Evolutionary conservation across 2,329 filamentous ascomycete genomes (phyloP).

Genomic region (Fusarium veterinarium): DNA sequence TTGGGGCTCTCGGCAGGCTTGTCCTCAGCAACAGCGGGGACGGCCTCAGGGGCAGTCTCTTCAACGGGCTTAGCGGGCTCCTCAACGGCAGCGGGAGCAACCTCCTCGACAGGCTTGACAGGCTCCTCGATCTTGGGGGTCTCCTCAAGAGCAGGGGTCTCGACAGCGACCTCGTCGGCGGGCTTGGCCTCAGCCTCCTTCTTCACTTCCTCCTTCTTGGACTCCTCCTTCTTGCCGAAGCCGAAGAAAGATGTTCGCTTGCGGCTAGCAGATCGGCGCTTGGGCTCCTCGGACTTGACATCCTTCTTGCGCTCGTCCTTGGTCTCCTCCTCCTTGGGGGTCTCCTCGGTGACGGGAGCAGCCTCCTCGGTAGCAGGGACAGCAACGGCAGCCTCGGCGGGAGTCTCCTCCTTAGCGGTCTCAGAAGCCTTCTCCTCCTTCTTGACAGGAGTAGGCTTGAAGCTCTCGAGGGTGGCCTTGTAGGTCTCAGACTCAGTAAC

Average conservation of each 20-base stretch:
- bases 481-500: slow-evolving; percentile 85
- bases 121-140: slow-evolving; percentile 66
- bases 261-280: slow-evolving; percentile 72
- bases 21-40: slow-evolving; percentile 46
- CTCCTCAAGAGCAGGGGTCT: slow-evolving; percentile 52
- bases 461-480: slow-evolving; percentile 84
- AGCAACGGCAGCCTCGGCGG: slow-evolving; percentile 42
- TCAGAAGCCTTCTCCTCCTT: slow-evolving; percentile 58
- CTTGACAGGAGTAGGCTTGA: slow-evolving; percentile 62
- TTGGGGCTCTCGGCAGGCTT: slow-evolving; percentile 56
- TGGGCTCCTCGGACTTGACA: slow-evolving; percentile 67
- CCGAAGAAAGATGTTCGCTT: slow-evolving; percentile 75
- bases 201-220: slow-evolving; percentile 58
- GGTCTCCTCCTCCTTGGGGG: slow-evolving; percentile 50
- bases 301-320: slow-evolving; percentile 56
- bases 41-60: slow-evolving; percentile 51
- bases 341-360: slow-evolving; percentile 47
- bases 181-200: slow-evolving; percentile 59
- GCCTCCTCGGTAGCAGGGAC: slow-evolving; percentile 44
- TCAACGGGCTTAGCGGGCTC: slow-evolving; percentile 48
- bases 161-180: slow-evolving; percentile 47
- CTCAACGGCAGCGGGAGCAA: slow-evolving; percentile 56
- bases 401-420: slow-evolving; percentile 48
- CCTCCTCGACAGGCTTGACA: slow-evolving; percentile 50
- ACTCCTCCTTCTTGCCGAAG: slow-evolving; percentile 66